Evolutionary conservation across 2,329 filamentous ascomycete species (phyloP).

Genomic region (Colletotrichum simmondsii): DNA sequence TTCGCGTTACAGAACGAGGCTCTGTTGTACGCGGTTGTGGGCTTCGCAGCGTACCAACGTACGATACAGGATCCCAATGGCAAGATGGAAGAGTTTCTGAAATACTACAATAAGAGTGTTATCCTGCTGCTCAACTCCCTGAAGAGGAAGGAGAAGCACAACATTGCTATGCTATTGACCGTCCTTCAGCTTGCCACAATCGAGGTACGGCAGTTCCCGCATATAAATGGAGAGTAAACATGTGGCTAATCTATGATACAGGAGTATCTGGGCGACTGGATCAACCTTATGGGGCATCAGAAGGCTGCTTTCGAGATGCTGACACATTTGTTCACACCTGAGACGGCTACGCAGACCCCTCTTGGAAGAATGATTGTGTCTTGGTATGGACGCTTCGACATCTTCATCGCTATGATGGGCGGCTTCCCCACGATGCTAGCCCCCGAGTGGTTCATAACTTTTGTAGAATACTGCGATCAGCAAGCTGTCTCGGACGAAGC

Average conservation of each 20-base stretch:
- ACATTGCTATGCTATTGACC: slow-evolving; percentile 81
- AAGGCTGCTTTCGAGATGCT: slow-evolving; percentile 88
- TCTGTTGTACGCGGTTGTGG: slow-evolving; percentile 86
- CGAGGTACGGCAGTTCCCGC: slow-evolving; percentile 70
- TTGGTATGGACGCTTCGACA: slow-evolving; percentile 94
- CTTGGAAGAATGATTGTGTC: slow-evolving; percentile 78
- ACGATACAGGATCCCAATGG: slow-evolving; percentile 77
- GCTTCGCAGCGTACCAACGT: slow-evolving; percentile 89
- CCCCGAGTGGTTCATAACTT: slow-evolving; percentile 80
- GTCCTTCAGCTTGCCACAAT: slow-evolving; percentile 93
- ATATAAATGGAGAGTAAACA: slow-evolving; percentile 13
- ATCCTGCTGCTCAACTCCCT: slow-evolving; percentile 78
- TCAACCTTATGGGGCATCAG: slow-evolving; percentile 92
- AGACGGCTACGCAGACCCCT: slow-evolving; percentile 77
- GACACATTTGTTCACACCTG: slow-evolving; percentile 79
- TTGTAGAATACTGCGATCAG: slow-evolving; percentile 70
- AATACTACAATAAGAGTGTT: slow-evolving; percentile 92
- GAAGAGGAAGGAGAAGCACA: slow-evolving; percentile 76
- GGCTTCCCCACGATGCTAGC: slow-evolving; percentile 79
- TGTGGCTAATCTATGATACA: slow-evolving; percentile 48
- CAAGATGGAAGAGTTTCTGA: slow-evolving; percentile 83
- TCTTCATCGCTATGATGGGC: slow-evolving; percentile 85
- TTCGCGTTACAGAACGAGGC: slow-evolving; percentile 81
- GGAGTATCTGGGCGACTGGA: slow-evolving; percentile 97
- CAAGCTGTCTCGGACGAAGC: slow-evolving; percentile 68